These are phyloP conservation scores for Pontederia crassipes DNA, from an alignment of 176 grass and related monocot genomes.

Conservation along the genomic window DNA sequence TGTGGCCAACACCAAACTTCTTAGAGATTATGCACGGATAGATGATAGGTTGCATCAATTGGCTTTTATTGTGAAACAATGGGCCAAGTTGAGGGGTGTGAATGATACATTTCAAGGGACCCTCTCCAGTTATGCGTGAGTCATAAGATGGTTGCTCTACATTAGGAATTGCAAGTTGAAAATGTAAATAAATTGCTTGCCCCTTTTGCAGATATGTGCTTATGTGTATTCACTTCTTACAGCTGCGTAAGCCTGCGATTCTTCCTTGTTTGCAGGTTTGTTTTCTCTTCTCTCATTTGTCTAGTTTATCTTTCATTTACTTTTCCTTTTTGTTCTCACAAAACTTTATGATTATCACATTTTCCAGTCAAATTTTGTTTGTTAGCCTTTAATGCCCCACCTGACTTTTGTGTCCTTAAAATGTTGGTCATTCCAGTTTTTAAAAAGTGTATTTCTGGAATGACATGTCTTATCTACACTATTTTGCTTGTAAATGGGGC, in stretches of 20 bases:
- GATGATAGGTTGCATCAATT: conserved; percentile 47
- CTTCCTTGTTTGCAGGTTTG: conserved; percentile 58
- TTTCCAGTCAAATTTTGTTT: background rate
- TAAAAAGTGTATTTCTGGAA: too few relatives aligned
- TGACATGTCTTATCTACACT: too few relatives aligned
- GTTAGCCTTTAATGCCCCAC: too few relatives aligned
- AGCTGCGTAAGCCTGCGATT: conserved; percentile 44
- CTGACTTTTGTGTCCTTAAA: too few relatives aligned
- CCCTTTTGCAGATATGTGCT: conserved; percentile 44
- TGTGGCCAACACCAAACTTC: conserved; percentile 56
- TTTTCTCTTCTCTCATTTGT: background rate
- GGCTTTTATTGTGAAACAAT: conserved; percentile 61
- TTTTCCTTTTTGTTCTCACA: background rate
- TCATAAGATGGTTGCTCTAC: background rate
- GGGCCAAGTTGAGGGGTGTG: conserved; percentile 41
- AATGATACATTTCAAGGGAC: conserved; percentile 53
- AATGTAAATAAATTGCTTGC: conserved; percentile 3
- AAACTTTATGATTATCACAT: background rate
- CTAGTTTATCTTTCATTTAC: background rate
- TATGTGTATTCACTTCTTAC: conserved; percentile 64
- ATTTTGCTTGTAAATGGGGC: too few relatives aligned
- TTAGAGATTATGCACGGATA: conserved; percentile 53
- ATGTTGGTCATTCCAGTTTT: too few relatives aligned
- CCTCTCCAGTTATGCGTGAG: conserved; percentile 60
- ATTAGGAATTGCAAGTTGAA: background rate